Base-by-base conservation (phyloP, 108 stramenopile genomes). In the Thalassiosira profunda region DNA sequence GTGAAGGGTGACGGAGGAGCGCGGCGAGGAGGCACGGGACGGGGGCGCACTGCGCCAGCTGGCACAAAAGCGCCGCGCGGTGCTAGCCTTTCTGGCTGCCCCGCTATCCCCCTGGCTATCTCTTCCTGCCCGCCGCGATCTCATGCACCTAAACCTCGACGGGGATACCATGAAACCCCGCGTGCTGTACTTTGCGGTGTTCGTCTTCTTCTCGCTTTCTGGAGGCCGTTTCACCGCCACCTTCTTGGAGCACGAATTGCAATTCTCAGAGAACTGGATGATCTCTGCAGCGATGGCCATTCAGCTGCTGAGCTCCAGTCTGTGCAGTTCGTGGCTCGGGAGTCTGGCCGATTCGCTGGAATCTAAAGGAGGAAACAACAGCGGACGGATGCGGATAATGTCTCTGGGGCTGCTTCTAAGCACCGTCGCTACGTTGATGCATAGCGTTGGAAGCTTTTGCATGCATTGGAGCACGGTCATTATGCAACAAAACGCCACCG, bases 171-270 rank as follows among this genome's bases (percentile, higher is more conserved):
- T 74, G 74, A 58, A 59, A 58, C 80, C 80, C 14, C 66, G 80
- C 1, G 53, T 67, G 18, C 80, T 81, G 28, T 74, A 81, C 46
- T 48, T 65, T 21, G 56, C 52, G 11, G 43, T 54, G 28, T 81
- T 81, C 31, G 59, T 49, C 40, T 77, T 62, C 54, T 73, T 72
- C 21, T 71, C 73, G 8, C 29, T 74, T 29, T 69, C 75, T 2
- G 80, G 80, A 5, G 80, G 80, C n/a, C 75, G 80, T 30, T 81
- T 81, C 56, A 77, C 76, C 10, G 80, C 80, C 26, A 70, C 80
- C 23, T 81, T 81, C 57, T 56, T 81, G 17, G 71, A 81, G 44
- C 71, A 77, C 46, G 63, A 74, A 46, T 53, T 77, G 30, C 4
- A 66, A 12, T 59, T 81, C 23, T 28, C 63, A 31, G 20, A 76